phyloP scores from a whole-genome alignment of 257 asterid species.

The Rhazya stricta region DNA sequence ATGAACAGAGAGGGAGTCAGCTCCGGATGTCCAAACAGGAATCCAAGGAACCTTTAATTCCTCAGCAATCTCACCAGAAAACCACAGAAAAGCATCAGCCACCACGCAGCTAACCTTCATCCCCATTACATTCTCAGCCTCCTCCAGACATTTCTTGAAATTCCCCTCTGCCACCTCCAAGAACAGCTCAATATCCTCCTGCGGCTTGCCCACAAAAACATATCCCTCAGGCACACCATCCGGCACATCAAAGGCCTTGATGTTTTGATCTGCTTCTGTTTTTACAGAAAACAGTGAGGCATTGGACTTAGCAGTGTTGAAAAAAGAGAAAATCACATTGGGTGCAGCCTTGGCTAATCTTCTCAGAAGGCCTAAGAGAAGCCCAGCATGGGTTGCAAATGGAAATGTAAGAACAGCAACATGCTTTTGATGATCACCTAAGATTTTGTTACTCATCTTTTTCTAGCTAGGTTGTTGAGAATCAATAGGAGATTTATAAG shows the following conservation, averaged over 20 bases:
- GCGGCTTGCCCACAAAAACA: constrained; percentile 21
- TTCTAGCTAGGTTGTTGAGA: background rate
- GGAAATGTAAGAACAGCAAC: constrained; percentile 56
- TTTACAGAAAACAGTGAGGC: constrained; percentile 6
- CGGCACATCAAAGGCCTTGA: constrained; percentile 26
- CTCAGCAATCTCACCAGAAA: constrained; percentile 32
- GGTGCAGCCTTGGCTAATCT: constrained; percentile 39
- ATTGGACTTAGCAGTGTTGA: constrained; percentile 36
- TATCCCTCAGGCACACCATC: constrained; percentile 38
- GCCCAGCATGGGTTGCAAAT: constrained; percentile 47
- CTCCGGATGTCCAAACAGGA: constrained; percentile 51
- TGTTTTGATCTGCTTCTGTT: constrained; percentile 10
- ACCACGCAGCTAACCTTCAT: constrained; percentile 35
- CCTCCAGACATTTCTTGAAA: constrained; percentile 24
- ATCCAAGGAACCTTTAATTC: constrained; percentile 40
- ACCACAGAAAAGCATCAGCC: constrained; percentile 53
- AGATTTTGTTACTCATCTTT: background rate
- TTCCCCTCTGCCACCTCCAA: constrained; percentile 32
- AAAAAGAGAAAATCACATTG: constrained; percentile 29
- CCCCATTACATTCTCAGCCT: constrained; percentile 35
- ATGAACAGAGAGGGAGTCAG: constrained; percentile 35
- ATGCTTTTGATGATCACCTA: constrained; percentile 21
- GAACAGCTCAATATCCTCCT: constrained; percentile 37
- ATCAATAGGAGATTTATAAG: background rate
- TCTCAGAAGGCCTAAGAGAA: constrained; percentile 40